These are phyloP conservation scores for Trichoderma oligosporum DNA, from an alignment of 2,329 filamentous ascomycete genomes.

Conservation along the genomic window DNA sequence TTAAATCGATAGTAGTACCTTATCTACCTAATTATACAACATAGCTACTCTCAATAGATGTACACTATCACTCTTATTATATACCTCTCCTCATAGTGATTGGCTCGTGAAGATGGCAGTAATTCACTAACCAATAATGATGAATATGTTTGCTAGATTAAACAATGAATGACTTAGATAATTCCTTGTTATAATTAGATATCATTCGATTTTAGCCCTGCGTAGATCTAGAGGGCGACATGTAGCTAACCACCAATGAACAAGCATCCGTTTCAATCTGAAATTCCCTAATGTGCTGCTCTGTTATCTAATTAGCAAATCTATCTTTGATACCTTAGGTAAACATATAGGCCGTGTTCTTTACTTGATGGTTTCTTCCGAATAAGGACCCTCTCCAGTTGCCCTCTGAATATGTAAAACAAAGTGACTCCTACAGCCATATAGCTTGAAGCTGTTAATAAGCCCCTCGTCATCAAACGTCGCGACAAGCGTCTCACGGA, in stretches of 20 bases:
- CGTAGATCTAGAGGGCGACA: too few relatives aligned
- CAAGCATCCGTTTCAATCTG: too few relatives aligned
- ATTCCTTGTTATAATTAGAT: too few relatives aligned
- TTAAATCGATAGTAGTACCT: constrained; percentile 11
- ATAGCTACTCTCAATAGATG: constrained; percentile 13
- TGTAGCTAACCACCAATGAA: too few relatives aligned
- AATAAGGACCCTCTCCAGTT: neutral
- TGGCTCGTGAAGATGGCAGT: neutral
- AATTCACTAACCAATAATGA: too few relatives aligned
- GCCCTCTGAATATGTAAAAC: neutral
- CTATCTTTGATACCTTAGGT: too few relatives aligned
- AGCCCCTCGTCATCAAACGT: constrained; percentile 7
- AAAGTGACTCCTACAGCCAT: neutral
- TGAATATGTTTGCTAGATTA: too few relatives aligned
- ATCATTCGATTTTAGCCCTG: too few relatives aligned
- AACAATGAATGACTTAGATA: too few relatives aligned
- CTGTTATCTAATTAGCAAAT: neutral
- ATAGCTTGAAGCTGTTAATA: neutral
- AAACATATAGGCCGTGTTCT: neutral
- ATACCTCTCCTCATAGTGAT: neutral
- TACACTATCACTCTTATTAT: neutral
- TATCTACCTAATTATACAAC: constrained; percentile 11
- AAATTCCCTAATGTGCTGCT: neutral
- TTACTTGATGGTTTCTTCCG: neutral
- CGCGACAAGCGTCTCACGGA: constrained; percentile 8